Base-by-base conservation (phyloP, 257 asterid species). In the Orobanche coerulescens region DNA sequence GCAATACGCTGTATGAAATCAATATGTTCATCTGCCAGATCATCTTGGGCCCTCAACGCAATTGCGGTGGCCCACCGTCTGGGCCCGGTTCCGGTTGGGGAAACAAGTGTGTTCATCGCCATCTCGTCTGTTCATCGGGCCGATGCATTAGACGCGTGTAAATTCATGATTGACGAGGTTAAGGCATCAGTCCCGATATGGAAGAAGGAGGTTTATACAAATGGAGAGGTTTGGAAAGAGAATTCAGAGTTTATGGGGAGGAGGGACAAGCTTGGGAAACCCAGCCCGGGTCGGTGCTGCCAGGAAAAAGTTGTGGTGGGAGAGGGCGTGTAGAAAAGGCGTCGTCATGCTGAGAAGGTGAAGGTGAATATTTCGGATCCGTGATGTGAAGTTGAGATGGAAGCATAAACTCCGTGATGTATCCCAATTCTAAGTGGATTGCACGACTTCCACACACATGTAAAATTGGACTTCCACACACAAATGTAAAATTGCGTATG, bases 201-300 rank as follows among this genome's bases (percentile, higher is more conserved):
- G 97, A 93, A 93, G 96, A 89, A 93, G 72, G 97, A 93, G 75
- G 94, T 93, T 60, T 93, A 86, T 68, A 67, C 81, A 19, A 84
- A 89, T 58, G 99, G 96, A 49, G 96, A 93, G 84, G 85, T 84
- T 49, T 89, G 99, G 99, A 93, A 93, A 68, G 96, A 93, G 83
- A 93, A 93, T 44, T 69, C 79, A 0, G 97, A 89, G 76, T 93
- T 93, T 64, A 25, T 84, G 54, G 90, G 81, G 74, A 84, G 94
- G 73, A 67, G 75, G 56, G 74, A 77, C 20, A 87, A 79, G 68
- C 81, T 76, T 22, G 84, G 77, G 49, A 77, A 79, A 39, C 36
- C 55, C 61, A 50, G 19, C 28, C 28, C 52, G 1, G 66, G 15
- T 34, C 58, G 47, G 13, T 76, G 81, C 60, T 67, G 79, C 25